Evolutionary conservation across 148 eudicot genomes (phyloP), one percentile per base, ranked within the genome.

Genomic region (Cornus florida): DNA sequence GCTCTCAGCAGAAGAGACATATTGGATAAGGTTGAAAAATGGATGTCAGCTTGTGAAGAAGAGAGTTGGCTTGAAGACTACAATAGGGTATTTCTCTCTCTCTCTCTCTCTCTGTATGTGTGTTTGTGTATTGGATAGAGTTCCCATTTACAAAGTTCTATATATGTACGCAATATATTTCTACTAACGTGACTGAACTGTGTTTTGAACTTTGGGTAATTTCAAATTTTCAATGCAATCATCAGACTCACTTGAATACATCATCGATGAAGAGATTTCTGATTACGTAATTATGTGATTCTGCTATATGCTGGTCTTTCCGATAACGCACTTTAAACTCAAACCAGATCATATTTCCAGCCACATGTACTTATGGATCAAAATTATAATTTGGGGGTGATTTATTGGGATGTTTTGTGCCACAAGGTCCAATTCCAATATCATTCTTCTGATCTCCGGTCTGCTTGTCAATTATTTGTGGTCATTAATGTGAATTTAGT

Each of bases 21-120:
- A 81, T 85, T 97, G 85, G 99, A 97, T 84, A 94, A 91, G 87
- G 99, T 97, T 68, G 99, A 97, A 88, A 97, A 87, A 83, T 97
- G 99, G 99, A 97, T 97, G 99, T 92, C 98, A n/a, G 95, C 99
- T 59, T 97, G 99, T 90, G 99, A 97, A 90, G 98, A 97, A 87
- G 99, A 97, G 87, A 97, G 99, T 67, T 97, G 99, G 99, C 99
- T 97, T 77, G 99, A 97, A 83, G 99, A 97, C 84, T 97, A 97
- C 75, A 97, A 88, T 71, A 88, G 98, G 94, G 99, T 97, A 89
- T 11, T 28, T 24, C 32, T 81, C 56, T 70, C 66, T 50, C 43
- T 50, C 24, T 72, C 56, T 11, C 5, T 72, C 38, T 28, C 28
- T 28, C 28, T 28, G 28, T 28, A 28, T 28, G 28, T 28, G 28